Base-by-base conservation (phyloP, 768 basidiomycete genomes). In the Hygrophorus russula region DNA sequence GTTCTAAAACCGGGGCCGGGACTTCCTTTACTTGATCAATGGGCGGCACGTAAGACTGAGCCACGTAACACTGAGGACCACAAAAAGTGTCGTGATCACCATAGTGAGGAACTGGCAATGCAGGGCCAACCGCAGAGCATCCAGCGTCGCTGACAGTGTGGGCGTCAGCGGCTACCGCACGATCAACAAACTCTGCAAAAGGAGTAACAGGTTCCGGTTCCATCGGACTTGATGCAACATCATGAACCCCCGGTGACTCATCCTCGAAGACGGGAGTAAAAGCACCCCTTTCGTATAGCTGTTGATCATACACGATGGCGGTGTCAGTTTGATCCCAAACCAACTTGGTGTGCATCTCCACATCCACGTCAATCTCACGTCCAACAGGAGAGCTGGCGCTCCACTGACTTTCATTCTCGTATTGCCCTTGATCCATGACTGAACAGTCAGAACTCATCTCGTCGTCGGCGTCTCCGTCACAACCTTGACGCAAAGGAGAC, bases 191-290 rank as follows among this genome's bases (percentile, higher is more conserved):
- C 48, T 84, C 76, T 36, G 74, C 78, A 49, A 87, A 86, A 39
- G 85, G 85, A 32, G 85, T 88, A 50, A 80, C 55, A 3, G 84
- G 84, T 42, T 76, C 82, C 36, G 84, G 84, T 42, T 76, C 82
- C 36, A 83, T 59, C 4, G 84, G 83, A 54, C 84, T 87, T 4
- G 80, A 83, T 28, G 58, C 68, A 14, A 62, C 57, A 51, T 80
- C 78, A 44, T 67, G 73, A 28, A 63, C 70, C 36, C 69, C 73
- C 15, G 80, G 78, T 5, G 80, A 82, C 48, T 74, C 66, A 46
- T 81, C 78, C 56, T 82, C 80, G 46, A 76, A 70, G 37, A 79
- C 62, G 15, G 81, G 80, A 18, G 76, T 70, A 59, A 78, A 83
- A 4, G 70, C 67, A 46, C 70, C 69, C 42, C 63, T 61, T 38